phyloP scores from a whole-genome alignment of 1,139 yeast species.

The Candida smagusa region DNA sequence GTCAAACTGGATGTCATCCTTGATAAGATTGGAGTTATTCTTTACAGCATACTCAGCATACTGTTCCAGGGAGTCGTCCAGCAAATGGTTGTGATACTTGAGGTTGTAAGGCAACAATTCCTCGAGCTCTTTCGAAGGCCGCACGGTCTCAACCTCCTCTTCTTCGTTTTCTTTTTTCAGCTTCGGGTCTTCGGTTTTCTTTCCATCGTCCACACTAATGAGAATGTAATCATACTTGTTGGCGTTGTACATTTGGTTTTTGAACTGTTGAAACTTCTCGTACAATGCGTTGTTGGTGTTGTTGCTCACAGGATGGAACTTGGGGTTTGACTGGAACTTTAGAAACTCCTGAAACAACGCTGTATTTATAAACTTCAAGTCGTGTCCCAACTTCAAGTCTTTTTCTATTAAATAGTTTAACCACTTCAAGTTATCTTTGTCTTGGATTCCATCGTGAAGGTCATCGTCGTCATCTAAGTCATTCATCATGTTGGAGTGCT shows the following conservation, averaged over 20 bases:
- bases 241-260: conserved; percentile 21
- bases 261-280: conserved; percentile 20
- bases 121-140: conserved; percentile 21
- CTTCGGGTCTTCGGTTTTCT: conserved; percentile 6
- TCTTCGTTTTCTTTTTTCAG: conserved; percentile 6
- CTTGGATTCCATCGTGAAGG: conserved; percentile 20
- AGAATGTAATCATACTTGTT: conserved; percentile 31
- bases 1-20: conserved; percentile 2
- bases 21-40: conserved; percentile 6
- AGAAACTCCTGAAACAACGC: conserved; percentile 27
- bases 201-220: conserved; percentile 20
- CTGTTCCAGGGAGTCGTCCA: conserved; percentile 25
- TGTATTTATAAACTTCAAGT: conserved; percentile 35
- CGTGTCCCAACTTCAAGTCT: conserved; percentile 43
- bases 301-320: conserved; percentile 29
- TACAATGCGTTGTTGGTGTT: conserved; percentile 9
- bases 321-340: conserved; percentile 25
- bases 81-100: conserved; percentile 22
- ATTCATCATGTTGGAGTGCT: conserved; percentile 17
- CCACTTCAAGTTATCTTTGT: conserved; percentile 34
- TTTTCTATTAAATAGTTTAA: conserved; percentile 42
- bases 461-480: conserved; percentile 29
- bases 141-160: conserved; percentile 12
- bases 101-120: conserved; percentile 30
- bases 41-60: conserved; percentile 11